Evolutionary conservation across 2,329 filamentous ascomycete genomes (phyloP).

Genomic region (Beauveria varroae): DNA sequence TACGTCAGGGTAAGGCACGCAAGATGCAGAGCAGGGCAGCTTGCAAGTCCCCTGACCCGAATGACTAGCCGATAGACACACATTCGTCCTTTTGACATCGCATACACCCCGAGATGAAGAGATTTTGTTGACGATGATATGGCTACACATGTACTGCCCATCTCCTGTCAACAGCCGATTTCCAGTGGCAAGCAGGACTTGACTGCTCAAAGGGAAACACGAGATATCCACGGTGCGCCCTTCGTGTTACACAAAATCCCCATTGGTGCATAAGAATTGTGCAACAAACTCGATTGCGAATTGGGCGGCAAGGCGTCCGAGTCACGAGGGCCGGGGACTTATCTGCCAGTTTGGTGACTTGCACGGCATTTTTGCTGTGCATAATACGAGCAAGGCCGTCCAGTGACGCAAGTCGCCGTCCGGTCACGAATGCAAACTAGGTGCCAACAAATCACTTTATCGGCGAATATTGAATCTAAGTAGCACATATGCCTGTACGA

Average conservation of each 20-base stretch:
- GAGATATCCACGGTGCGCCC: not conserved
- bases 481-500: not conserved
- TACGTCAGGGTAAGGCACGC: too few relatives aligned
- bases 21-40: too few relatives aligned
- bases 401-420: not conserved
- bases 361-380: not conserved
- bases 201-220: not conserved
- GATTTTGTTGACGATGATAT: too few relatives aligned
- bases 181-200: not conserved
- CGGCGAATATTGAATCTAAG: fast-evolving
- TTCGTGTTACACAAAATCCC: not conserved
- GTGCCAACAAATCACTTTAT: not conserved
- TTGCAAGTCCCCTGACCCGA: too few relatives aligned
- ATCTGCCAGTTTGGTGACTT: not conserved
- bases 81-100: too few relatives aligned
- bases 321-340: not conserved
- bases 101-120: too few relatives aligned
- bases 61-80: too few relatives aligned
- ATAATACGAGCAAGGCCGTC: not conserved
- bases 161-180: too few relatives aligned
- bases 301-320: not conserved
- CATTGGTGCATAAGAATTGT: not conserved
- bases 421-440: not conserved
- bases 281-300: not conserved
- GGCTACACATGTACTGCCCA: too few relatives aligned